Base-by-base conservation (phyloP, 371 early-diverging fungal species). In the Mucor saturninus region DNA sequence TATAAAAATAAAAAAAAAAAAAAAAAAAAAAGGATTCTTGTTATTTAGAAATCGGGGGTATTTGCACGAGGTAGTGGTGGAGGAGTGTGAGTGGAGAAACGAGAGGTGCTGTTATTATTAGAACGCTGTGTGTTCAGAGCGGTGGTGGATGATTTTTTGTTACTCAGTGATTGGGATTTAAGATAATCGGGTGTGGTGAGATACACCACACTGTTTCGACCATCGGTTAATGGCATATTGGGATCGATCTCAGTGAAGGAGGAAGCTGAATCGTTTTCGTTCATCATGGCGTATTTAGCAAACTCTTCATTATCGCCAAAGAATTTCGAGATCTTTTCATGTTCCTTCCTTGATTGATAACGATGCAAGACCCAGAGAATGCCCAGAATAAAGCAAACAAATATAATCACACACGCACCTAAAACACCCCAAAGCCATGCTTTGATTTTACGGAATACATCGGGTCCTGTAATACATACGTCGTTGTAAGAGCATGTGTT, bases 261-360 rank as follows among this genome's bases (percentile, higher is more conserved):
- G 14, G 60, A 59, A 0, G 11, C 30, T 13, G 46, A 28, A 14
- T 73, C 58, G 8, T 68, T 65, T 13, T 72, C 62, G 11, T 71
- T 63, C 29, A 68, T 57, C 73, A 75, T 71, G 28, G 79, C 79
- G 56, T 76, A 71, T 39, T 72, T 77, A 7, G 68, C 71, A 58
- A 80, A 80, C 46, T 74, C 72, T 21, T 81, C 72, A 28, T 79
- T 75, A 46, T 77, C 71, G 5, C 71, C 79, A 69, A 79, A 81
- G 60, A 81, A 81, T 15, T 62, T 64, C 37, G 38, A 51, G 9
- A 75, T 71, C 62, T 79, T 81, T 28, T 65, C 74, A 31, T 69
- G 82, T 40, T 79, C 82, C 40, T 72, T 65, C 40, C 69, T 72
- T 28, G 77, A 75, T 55, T 81, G 82, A 58, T 76, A 81, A 5